Conservation (phyloP, 2,329 filamentous ascomycete species). For the Fusarium begoniae region DNA sequence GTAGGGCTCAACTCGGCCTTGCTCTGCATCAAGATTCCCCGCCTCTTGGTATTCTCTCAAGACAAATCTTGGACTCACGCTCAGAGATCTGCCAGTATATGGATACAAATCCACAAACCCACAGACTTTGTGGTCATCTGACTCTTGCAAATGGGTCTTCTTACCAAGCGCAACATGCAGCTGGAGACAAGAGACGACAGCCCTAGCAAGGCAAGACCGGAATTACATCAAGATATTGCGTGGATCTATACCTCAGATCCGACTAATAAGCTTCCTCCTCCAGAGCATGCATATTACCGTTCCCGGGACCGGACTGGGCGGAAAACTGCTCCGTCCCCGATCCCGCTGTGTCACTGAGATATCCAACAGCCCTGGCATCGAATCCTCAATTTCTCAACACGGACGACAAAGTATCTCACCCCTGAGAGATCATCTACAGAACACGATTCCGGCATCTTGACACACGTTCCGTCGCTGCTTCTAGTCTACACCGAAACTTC, state of each 20-base stretch:
- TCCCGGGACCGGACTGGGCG: slow-evolving; percentile 38
- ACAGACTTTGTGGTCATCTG: slow-evolving; percentile 15
- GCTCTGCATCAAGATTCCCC: slow-evolving; percentile 8
- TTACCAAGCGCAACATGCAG: not conserved
- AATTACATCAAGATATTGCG: slow-evolving; percentile 22
- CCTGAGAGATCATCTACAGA: not conserved
- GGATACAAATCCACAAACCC: slow-evolving; percentile 27
- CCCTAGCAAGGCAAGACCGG: slow-evolving; percentile 6
- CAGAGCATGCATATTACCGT: slow-evolving; percentile 35
- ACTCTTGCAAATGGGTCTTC: slow-evolving; percentile 21
- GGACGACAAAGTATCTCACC: not conserved
- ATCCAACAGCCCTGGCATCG: slow-evolving; percentile 11
- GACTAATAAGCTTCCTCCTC: slow-evolving; percentile 36
- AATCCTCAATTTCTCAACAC: not conserved
- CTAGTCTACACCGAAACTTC: slow-evolving; percentile 22
- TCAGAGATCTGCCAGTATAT: slow-evolving; percentile 7
- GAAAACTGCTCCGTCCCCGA: slow-evolving; percentile 17
- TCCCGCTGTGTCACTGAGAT: slow-evolving; percentile 18
- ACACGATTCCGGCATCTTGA: not conserved
- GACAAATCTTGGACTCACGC: not conserved
- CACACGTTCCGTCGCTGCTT: slow-evolving; percentile 10
- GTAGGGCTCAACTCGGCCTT: not conserved
- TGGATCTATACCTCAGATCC: slow-evolving; percentile 17
- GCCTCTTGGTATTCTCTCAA: not conserved
- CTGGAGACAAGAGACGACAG: slow-evolving; percentile 26